These are phyloP conservation scores for Sideroxylon spinosum DNA, from an alignment of 179 eudicot species.

Conservation along the genomic window DNA sequence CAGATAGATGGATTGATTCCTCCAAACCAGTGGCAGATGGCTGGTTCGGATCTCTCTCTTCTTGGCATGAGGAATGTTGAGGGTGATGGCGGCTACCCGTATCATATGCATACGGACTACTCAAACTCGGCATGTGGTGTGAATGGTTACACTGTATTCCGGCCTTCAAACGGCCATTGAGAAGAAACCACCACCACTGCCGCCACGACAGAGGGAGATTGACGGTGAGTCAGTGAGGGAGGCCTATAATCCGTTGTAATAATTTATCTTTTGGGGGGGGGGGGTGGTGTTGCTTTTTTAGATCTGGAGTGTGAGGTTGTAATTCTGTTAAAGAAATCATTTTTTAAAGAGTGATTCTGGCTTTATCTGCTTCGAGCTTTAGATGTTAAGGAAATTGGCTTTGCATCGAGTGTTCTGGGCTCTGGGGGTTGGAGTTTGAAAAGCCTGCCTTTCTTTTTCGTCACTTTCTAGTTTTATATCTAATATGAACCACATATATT, in stretches of 20 bases:
- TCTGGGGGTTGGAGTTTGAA: neutral
- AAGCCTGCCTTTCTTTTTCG: neutral
- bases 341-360: slow-evolving; percentile 49
- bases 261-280: slow-evolving; percentile 29
- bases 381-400: neutral
- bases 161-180: slow-evolving; percentile 79
- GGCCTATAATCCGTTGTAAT: slow-evolving; percentile 17
- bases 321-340: slow-evolving; percentile 29
- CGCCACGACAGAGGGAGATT: neutral
- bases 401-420: neutral
- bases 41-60: slow-evolving; percentile 47
- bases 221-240: slow-evolving; percentile 12
- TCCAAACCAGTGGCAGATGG: slow-evolving; percentile 66
- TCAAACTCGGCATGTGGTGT: slow-evolving; percentile 45
- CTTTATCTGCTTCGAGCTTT: slow-evolving; percentile 16
- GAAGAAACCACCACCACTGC: neutral
- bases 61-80: slow-evolving; percentile 40
- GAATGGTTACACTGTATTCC: slow-evolving; percentile 58
- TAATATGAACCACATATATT: neutral
- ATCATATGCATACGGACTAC: slow-evolving; percentile 49
- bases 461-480: neutral
- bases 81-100: slow-evolving; percentile 47
- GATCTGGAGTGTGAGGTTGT: slow-evolving; percentile 48
- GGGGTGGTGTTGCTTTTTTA: slow-evolving; percentile 23
- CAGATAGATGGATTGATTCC: slow-evolving; percentile 48